phyloP scores from a whole-genome alignment of 2,329 filamentous ascomycete genomes.

The Eurotiales sp. region DNA sequence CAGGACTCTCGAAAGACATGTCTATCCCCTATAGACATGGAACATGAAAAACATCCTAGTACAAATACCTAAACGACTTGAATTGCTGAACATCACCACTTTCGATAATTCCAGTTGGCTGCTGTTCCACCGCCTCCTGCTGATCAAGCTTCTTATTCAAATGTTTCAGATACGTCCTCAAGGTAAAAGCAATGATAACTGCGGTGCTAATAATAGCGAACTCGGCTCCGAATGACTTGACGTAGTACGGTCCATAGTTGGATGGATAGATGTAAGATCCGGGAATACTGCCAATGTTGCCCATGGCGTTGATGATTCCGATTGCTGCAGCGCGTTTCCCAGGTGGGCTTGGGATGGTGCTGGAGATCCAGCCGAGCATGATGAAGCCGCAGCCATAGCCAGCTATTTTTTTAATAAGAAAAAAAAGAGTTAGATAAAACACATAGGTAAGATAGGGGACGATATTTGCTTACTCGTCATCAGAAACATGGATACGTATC shows the following conservation, averaged over 20 bases:
- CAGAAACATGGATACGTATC: conserved; percentile 19
- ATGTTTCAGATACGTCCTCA: conserved; percentile 60
- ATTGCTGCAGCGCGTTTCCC: conserved; percentile 38
- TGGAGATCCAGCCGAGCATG: conserved; percentile 35
- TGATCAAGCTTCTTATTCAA: conserved; percentile 68
- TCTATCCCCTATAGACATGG: no score
- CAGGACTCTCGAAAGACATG: no score
- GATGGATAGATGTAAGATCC: conserved; percentile 65
- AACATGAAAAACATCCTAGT: neutral
- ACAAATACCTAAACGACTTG: neutral
- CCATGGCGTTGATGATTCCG: conserved; percentile 35
- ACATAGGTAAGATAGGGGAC: neutral
- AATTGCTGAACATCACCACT: neutral
- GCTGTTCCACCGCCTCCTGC: conserved; percentile 46
- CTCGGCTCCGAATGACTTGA: neutral
- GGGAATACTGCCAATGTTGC: conserved; percentile 60
- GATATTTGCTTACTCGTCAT: conserved; percentile 8
- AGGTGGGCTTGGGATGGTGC: conserved; percentile 31
- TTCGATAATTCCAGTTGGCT: conserved; percentile 7
- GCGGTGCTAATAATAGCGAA: conserved; percentile 40
- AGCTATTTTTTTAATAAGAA: conserved; percentile 42
- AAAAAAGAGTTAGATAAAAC: conserved; percentile 50
- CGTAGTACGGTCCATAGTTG: conserved; percentile 35
- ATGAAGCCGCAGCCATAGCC: conserved; percentile 52
- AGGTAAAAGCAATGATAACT: conserved; percentile 58